Base-by-base conservation (phyloP, 495 filamentous ascomycete species). In the Penicillium robsamsonii region DNA sequence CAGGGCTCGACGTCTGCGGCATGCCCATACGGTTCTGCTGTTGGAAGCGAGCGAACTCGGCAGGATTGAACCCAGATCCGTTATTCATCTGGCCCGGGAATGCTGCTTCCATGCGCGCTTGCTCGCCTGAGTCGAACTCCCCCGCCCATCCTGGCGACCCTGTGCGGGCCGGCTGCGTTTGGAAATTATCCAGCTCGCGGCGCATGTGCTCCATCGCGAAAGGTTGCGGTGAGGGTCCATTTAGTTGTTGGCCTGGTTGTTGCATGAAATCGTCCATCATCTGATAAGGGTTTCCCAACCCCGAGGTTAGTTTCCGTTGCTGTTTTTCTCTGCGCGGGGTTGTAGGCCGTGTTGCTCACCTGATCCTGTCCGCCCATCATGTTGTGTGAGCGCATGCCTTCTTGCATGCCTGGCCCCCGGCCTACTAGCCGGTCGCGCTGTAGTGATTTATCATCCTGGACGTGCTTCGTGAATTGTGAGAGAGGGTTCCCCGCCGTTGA, bases 401-500 rank as follows among this genome's bases (percentile, higher is more conserved):
- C 84, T 66, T 85, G 82, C 73, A 85, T 64, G 24, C 78, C 79
- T 1, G 87, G 83, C 27, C 85, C 84, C 50, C 86, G 75, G 60
- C 89, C 89, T 35, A 87, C 85, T 56, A 97, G 77, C 38, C 94
- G 79, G 72, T 98, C 94, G 61, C 91, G 82, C 70, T 97, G 93
- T 51, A 96, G 81, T 27, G 88, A 91, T 75, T 92, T 96, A 77
- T 97, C 94, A 76, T 96, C 90, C 64, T 91, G 86, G 50, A 92
- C 88, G 68, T 96, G 90, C 70, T 97, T 98, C 29, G 89, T 87
- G 70, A 98, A 96, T 81, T 97, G 95, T 64, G 88, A 91, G 55
- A 98, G 86, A 52, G 95, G 95, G 73, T 97, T 98, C 65, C 86
- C 91, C 51, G 89, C 92, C 41, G 94, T 96, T 46, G 94, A 97